These are phyloP conservation scores for Akanthomyces muscarius DNA, from an alignment of 2,329 filamentous ascomycete genomes.

Conservation along the genomic window DNA sequence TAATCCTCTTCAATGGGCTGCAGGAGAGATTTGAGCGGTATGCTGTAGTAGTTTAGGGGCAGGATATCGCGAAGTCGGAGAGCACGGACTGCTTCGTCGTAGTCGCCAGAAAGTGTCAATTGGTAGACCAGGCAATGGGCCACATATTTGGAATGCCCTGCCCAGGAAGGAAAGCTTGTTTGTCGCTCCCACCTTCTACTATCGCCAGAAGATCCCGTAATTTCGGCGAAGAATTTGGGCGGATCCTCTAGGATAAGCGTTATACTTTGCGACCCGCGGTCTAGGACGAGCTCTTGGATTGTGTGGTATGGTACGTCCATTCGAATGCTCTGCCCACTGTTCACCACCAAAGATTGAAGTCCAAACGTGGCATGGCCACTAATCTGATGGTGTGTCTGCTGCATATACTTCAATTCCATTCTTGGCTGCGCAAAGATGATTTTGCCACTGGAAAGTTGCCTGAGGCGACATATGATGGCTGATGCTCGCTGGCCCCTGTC, in stretches of 20 bases:
- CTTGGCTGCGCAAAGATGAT: slow-evolving; percentile 32
- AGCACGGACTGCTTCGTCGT: slow-evolving; percentile 25
- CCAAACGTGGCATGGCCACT: slow-evolving; percentile 39
- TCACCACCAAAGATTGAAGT: slow-evolving; percentile 39
- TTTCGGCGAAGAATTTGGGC: slow-evolving; percentile 43
- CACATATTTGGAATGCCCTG: slow-evolving; percentile 31
- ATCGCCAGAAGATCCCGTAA: neutral
- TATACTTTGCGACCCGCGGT: slow-evolving; percentile 33
- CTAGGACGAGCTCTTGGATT: slow-evolving; percentile 43
- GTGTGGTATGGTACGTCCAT: slow-evolving; percentile 26
- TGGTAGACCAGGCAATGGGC: slow-evolving; percentile 45
- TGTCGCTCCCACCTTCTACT: slow-evolving; percentile 27
- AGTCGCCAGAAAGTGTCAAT: slow-evolving; percentile 26
- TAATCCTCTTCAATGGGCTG: slow-evolving; percentile 21
- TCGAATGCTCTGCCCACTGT: slow-evolving; percentile 21
- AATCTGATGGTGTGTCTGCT: slow-evolving; percentile 36
- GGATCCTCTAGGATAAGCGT: slow-evolving; percentile 50
- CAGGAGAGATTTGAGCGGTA: slow-evolving; percentile 16
- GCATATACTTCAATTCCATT: slow-evolving; percentile 38
- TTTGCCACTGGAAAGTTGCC: slow-evolving; percentile 38
- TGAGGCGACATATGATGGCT: neutral
- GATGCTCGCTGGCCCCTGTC: slow-evolving; percentile 1
- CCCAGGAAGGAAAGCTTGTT: slow-evolving; percentile 24
- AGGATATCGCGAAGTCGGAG: slow-evolving; percentile 25
- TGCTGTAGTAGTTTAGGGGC: slow-evolving; percentile 22